Base-by-base conservation (phyloP, 805 yeast species). In the Tetrapisispora iriomotensis region DNA sequence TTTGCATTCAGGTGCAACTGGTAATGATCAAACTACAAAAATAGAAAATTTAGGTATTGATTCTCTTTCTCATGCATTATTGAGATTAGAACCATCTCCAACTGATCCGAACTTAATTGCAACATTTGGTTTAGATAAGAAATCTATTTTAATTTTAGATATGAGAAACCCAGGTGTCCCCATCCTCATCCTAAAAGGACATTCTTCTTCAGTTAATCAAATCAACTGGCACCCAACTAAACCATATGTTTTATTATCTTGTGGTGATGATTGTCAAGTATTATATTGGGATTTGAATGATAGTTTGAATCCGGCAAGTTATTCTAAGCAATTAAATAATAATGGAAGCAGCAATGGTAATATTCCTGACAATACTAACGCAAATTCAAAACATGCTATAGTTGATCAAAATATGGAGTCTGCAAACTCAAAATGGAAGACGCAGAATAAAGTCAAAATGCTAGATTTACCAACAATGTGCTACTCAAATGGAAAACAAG, bases 91-190 rank as follows among this genome's bases (percentile, higher is more conserved):
- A 8, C 75, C 95, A 0, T 82, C 86, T 23, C 82, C 84, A 27
- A 67, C 74, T 27, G 95, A 92, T 57, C 77, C 82, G 32, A 84
- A 90, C 58, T 74, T 84, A 34, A 65, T 92, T 43, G 96, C 96
- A 1, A 78, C 95, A 0, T 69, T 88, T 43, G 88, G 84, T 6
- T 75, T 77, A 30, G 76, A 80, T 51, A 77, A 85, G 19, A 72
- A 73, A 48, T 67, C 70, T 38, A 74, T 87, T 4, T 66, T 77
- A 20, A 67, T 90, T 10, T 67, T 92, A 40, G 98, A 90, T 59
- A 74, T 88, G 67, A 70, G 98, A 44, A 77, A 79, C 56, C 95
- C 96, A 0, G 95, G 95, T 3, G 58, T 77, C 2, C 96, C 97
- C 0, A 69, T 82, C 1, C 61, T 72, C n/a, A 71, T 74, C 0